Evolutionary conservation across 23 red algal genomes (phyloP).

Genomic region (Agarophyton chilense): DNA sequence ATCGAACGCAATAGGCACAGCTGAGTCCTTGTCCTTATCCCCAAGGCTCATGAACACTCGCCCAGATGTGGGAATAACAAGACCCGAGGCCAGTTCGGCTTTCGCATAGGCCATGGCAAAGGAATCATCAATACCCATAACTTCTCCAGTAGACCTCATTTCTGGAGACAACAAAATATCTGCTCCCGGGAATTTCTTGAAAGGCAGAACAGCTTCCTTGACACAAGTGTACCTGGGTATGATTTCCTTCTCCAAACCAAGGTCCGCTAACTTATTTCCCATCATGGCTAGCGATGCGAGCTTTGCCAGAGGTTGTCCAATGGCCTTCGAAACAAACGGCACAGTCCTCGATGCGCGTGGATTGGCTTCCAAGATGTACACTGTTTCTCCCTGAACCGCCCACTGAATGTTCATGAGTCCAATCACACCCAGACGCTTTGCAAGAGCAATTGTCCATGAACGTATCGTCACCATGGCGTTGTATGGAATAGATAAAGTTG

Average conservation of each 20-base stretch:
- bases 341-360: constrained; percentile 97
- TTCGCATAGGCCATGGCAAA: constrained; percentile 95
- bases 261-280: constrained; percentile 72
- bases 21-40: constrained; percentile 81
- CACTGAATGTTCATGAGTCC: constrained; percentile 99
- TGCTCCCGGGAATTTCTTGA: constrained; percentile 96
- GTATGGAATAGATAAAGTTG: constrained; percentile 90
- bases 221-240: constrained; percentile 88
- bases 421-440: constrained; percentile 88
- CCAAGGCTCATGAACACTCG: constrained; percentile 83
- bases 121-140: constrained; percentile 97
- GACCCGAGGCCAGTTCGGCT: constrained; percentile 91
- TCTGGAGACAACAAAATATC: constrained; percentile 98
- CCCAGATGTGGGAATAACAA: constrained; percentile 80
- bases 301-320: constrained; percentile 95
- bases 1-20: constrained; percentile 84
- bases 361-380: constrained; percentile 99
- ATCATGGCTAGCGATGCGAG: constrained; percentile 91
- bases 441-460: constrained; percentile 94
- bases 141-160: constrained; percentile 99
- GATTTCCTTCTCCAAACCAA: constrained; percentile 87
- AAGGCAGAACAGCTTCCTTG: constrained; percentile 97
- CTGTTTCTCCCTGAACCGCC: constrained; percentile 94
- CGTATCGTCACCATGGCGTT: constrained; percentile 95
- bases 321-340: constrained; percentile 98